Conservation (phyloP, 1,284 basidiomycete genomes). For the Pholiota adiposa region DNA sequence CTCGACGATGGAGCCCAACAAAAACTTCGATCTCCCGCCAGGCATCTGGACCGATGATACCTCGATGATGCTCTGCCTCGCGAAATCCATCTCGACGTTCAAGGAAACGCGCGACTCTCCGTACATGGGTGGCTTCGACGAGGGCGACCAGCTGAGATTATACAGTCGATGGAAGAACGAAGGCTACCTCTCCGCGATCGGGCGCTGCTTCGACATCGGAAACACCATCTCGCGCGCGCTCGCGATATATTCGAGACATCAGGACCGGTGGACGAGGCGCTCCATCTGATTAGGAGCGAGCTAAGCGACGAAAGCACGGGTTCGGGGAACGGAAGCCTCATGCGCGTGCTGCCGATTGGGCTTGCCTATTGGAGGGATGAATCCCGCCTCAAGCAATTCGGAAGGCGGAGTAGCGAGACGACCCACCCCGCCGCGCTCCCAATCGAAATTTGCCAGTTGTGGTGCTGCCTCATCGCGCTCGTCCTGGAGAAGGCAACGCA, state of each 20-base stretch:
- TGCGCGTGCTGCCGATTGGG: slow-evolving; percentile 45
- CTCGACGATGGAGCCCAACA: slow-evolving; percentile 40
- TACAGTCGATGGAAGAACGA: slow-evolving; percentile 39
- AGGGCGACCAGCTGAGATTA: slow-evolving; percentile 39
- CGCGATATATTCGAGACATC: slow-evolving; percentile 28
- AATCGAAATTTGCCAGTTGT: slow-evolving; percentile 44
- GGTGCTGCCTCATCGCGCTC: slow-evolving; percentile 37
- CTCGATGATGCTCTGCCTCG: slow-evolving; percentile 47
- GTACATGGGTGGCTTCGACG: slow-evolving; percentile 37
- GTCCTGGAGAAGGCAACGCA: slow-evolving; percentile 32
- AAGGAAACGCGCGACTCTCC: slow-evolving; percentile 7
- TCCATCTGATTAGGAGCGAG: slow-evolving; percentile 31
- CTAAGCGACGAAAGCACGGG: slow-evolving; percentile 25
- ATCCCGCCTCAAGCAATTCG: slow-evolving; percentile 32
- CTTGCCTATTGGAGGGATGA: slow-evolving; percentile 43
- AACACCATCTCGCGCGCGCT: slow-evolving; percentile 37
- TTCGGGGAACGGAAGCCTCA: slow-evolving; percentile 45
- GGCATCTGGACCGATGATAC: slow-evolving; percentile 53
- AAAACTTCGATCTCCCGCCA: slow-evolving; percentile 37
- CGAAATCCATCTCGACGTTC: slow-evolving; percentile 36
- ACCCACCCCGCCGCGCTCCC: slow-evolving; percentile 46
- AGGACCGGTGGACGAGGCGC: slow-evolving; percentile 24
- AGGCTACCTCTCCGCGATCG: slow-evolving; percentile 41
- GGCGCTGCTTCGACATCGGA: slow-evolving; percentile 45
- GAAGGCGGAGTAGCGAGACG: slow-evolving; percentile 39